Evolutionary conservation across 2,329 filamentous ascomycete genomes (phyloP), one percentile per base, ranked within the genome.

Genomic region (Hypoxylon sp.): DNA sequence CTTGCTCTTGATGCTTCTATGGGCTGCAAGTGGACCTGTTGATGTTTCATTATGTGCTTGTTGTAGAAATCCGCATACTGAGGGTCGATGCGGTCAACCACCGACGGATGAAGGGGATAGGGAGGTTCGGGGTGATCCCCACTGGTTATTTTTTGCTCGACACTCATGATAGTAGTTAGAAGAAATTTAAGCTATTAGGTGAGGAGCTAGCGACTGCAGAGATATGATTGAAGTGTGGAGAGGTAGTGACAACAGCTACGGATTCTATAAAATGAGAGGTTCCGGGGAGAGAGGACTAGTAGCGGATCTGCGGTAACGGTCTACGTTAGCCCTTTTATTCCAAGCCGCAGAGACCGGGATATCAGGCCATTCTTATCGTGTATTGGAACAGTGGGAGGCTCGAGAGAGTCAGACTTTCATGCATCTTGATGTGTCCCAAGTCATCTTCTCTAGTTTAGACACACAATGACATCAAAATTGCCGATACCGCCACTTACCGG

Each of bases 31-130:
- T 89, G 86, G 2, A 87, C 86, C 73, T 86, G 85, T 69, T 85
- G 84, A 58, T 82, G 80, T 75, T 85, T 79, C 69, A 84, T 76
- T 50, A 87, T 78, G 74, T 86, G 78, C 68, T 83, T 72, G 72
- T 87, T 86, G 77, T 87, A 87, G 75, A 86, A 87, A 11, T 75
- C 80, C 52, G 81, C 82, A 71, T 87, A 87, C 63, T 86, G 83
- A 1, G 84, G 81, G 72, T 86, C 77, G 54, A 87, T 77, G 39
- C 81, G 77, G 71, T 83, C 77, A 48, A 77, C 74, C 52, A 86
- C 80, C 24, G 84, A 85, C 17, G 80, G 77, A 71, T 86, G 84
- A 29, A 86, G 79, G 24, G 84, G 83, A 66, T 86, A 86, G 6
- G 73, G 73, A 13, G 73, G 73, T 39, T 72, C 58, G 19, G 63